Conservation (phyloP, 306 rosid genomes). For the Begonia peltatifolia region DNA sequence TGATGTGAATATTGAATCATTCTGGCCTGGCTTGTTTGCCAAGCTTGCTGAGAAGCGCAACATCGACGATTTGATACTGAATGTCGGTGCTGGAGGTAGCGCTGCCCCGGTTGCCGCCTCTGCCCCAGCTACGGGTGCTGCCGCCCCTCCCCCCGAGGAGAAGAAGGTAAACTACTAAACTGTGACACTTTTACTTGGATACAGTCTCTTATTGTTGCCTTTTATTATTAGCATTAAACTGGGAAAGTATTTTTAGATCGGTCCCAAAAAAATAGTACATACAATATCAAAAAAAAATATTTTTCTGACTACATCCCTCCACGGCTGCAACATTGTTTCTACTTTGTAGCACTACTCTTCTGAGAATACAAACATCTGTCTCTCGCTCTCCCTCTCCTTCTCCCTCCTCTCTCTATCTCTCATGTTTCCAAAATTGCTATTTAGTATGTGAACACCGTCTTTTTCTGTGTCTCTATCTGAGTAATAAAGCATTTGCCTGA, state of each 20-base stretch:
- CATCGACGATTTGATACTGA: constrained; percentile 31
- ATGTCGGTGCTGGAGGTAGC: constrained; percentile 19
- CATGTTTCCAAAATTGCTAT: neutral
- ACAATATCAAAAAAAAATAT: too few relatives aligned
- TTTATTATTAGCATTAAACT: neutral
- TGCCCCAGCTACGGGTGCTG: constrained; percentile 2
- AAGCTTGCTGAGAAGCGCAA: constrained; percentile 27
- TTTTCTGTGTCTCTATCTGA: too few relatives aligned
- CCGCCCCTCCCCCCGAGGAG: constrained; percentile 18
- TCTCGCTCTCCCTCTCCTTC: neutral
- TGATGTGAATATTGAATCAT: constrained; percentile 20
- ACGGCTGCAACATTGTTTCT: too few relatives aligned
- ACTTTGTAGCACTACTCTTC: too few relatives aligned
- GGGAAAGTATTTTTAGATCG: too few relatives aligned
- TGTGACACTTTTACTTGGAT: neutral
- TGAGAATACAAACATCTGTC: too few relatives aligned
- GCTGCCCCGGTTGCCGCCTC: constrained; percentile 18
- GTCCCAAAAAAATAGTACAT: too few relatives aligned
- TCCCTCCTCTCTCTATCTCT: too few relatives aligned
- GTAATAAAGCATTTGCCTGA: neutral
- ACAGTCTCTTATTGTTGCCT: neutral
- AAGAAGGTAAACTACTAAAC: constrained; percentile 23
- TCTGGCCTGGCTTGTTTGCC: constrained; percentile 37
- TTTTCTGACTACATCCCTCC: too few relatives aligned
- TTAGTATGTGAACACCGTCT: too few relatives aligned